Conservation (phyloP, 805 yeast species). For the Priceomyces haplophilus region DNA sequence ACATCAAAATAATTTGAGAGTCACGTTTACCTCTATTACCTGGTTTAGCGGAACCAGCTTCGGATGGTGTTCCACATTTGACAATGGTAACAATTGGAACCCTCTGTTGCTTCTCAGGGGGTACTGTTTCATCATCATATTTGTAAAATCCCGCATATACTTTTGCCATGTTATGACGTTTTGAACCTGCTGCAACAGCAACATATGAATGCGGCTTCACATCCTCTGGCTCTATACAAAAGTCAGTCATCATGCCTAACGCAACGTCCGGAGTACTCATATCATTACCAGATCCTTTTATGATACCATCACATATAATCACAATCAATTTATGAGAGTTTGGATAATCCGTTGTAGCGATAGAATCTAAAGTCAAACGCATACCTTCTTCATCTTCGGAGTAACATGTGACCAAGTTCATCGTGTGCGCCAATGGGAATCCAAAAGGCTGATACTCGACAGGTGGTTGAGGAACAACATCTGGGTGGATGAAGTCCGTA, state of each 20-base stretch:
- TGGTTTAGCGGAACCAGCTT: conserved; percentile 61
- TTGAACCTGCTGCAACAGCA: conserved; percentile 91
- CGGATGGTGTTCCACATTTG: conserved; percentile 85
- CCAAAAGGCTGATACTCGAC: conserved; percentile 82
- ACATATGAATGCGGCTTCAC: conserved; percentile 85
- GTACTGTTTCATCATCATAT: conserved; percentile 73
- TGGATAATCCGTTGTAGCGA: conserved; percentile 94
- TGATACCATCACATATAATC: conserved; percentile 88
- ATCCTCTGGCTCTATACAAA: conserved; percentile 66
- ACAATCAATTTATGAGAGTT: conserved; percentile 87
- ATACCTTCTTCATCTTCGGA: conserved; percentile 88
- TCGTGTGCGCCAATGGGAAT: conserved; percentile 59
- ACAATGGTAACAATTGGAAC: conserved; percentile 78
- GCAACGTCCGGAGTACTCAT: conserved; percentile 86
- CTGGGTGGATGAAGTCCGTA: conserved; percentile 63
- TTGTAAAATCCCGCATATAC: conserved; percentile 92
- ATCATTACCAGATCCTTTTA: conserved; percentile 93
- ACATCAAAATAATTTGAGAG: conserved; percentile 87
- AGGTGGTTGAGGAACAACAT: conserved; percentile 89
- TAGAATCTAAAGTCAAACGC: conserved; percentile 84
- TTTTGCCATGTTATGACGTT: conserved; percentile 97
- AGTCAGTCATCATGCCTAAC: conserved; percentile 74
- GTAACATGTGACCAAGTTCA: conserved; percentile 75
- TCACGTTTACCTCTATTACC: conserved; percentile 97
- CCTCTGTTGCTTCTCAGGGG: conserved; percentile 77